phyloP scores from a whole-genome alignment of 2,329 filamentous ascomycete species.

The Epicoccum nigrum region DNA sequence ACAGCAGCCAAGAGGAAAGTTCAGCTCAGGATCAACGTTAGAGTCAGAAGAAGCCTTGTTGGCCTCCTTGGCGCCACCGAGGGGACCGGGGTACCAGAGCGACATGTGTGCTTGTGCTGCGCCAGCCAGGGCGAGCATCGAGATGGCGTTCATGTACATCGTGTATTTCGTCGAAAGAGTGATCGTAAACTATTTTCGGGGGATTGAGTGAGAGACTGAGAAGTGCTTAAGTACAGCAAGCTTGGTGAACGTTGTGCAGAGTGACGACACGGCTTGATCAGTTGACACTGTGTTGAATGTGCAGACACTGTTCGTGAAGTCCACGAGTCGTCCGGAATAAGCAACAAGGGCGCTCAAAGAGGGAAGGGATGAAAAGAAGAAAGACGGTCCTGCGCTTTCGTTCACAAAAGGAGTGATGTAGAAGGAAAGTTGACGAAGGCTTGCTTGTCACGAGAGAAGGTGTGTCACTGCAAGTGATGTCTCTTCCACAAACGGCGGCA shows the following conservation, averaged over 20 bases:
- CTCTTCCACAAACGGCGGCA: constrained; percentile 24
- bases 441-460: constrained; percentile 38
- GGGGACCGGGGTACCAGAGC: constrained; percentile 51
- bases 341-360: constrained; percentile 31
- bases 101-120: constrained; percentile 50
- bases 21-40: constrained; percentile 37
- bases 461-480: constrained; percentile 35
- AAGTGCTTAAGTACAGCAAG: constrained; percentile 19
- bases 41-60: constrained; percentile 34
- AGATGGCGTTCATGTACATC: constrained; percentile 38
- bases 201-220: constrained; percentile 18
- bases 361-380: constrained; percentile 20
- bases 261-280: constrained; percentile 14
- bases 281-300: constrained; percentile 24
- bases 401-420: constrained; percentile 35
- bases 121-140: constrained; percentile 37
- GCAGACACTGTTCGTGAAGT: constrained; percentile 12
- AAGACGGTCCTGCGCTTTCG: constrained; percentile 41
- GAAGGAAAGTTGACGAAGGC: constrained; percentile 42
- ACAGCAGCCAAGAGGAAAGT: constrained; percentile 56
- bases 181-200: constrained; percentile 12
- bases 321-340: constrained; percentile 12
- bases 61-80: constrained; percentile 54
- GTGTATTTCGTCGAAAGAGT: constrained; percentile 11
- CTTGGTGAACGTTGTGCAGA: constrained; percentile 11